phyloP scores from a whole-genome alignment of 805 yeast genomes.

The Metschnikowia lochheadii region DNA sequence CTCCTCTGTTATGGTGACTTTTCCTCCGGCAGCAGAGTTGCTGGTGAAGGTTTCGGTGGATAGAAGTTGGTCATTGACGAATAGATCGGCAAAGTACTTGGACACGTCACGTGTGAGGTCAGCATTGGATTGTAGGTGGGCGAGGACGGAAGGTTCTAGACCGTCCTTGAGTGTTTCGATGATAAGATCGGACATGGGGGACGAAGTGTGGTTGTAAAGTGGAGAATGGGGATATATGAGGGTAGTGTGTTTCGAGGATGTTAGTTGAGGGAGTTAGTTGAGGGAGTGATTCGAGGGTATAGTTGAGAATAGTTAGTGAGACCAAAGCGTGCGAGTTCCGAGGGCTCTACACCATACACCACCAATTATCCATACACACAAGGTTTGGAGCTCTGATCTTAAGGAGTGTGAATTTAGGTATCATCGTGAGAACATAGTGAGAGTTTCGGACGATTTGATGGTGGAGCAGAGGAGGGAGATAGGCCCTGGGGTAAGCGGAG shows the following conservation, averaged over 20 bases:
- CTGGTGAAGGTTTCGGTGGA: constrained; percentile 43
- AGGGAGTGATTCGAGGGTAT: neutral
- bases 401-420: no score
- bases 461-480: no score
- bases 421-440: no score
- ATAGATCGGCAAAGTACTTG: constrained; percentile 34
- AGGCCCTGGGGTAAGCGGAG: neutral
- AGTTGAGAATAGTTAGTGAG: neutral
- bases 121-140: constrained; percentile 19
- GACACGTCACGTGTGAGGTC: constrained; percentile 21
- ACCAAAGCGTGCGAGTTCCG: neutral
- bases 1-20: constrained; percentile 52
- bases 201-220: neutral
- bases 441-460: no score
- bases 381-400: no score
- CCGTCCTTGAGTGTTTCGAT: constrained; percentile 29
- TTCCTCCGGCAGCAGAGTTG: constrained; percentile 21
- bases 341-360: neutral
- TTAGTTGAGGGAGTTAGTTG: neutral
- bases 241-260: neutral
- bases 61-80: constrained; percentile 47
- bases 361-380: no score
- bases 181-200: constrained; percentile 30
- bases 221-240: neutral
- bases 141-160: constrained; percentile 22